These are phyloP conservation scores for Globisporangium cederbergense DNA, from an alignment of 352 stramenopile genomes.

Conservation along the genomic window DNA sequence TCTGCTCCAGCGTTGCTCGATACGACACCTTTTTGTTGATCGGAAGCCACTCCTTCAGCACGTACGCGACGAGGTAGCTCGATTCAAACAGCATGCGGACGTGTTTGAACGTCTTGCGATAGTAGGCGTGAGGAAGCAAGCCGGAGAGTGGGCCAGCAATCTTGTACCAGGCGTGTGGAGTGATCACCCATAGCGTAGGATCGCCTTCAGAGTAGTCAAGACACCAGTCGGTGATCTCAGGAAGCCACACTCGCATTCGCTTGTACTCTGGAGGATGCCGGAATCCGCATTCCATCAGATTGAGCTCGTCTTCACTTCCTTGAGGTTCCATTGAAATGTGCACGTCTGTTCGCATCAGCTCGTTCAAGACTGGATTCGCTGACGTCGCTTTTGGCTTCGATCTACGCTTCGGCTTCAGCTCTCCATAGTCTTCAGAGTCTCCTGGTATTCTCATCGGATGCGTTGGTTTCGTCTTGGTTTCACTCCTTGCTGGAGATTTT, in stretches of 20 bases:
- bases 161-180: conserved; percentile 82
- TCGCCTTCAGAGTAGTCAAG: conserved; percentile 85
- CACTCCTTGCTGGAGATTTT: neutral
- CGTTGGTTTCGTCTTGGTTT: conserved; percentile 8
- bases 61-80: conserved; percentile 80
- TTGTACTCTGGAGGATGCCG: conserved; percentile 63
- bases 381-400: conserved; percentile 19
- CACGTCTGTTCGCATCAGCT: conserved; percentile 77
- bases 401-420: conserved; percentile 8
- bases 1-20: conserved; percentile 76
- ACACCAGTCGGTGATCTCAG: conserved; percentile 86
- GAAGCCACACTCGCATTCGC: conserved; percentile 68
- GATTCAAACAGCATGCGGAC: conserved; percentile 77
- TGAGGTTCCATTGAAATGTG: conserved; percentile 38
- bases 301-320: conserved; percentile 62
- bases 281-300: conserved; percentile 78
- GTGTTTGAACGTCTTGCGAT: conserved; percentile 72
- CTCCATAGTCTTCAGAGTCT: conserved; percentile 1
- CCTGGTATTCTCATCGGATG: neutral
- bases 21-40: conserved; percentile 88
- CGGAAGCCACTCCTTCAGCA: conserved; percentile 82
- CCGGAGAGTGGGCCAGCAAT: conserved; percentile 76
- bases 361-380: conserved; percentile 46
- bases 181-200: conserved; percentile 83
- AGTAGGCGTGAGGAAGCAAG: conserved; percentile 64